phyloP scores from a whole-genome alignment of 2,329 filamentous ascomycete genomes.

The Aspergillus sp. region DNA sequence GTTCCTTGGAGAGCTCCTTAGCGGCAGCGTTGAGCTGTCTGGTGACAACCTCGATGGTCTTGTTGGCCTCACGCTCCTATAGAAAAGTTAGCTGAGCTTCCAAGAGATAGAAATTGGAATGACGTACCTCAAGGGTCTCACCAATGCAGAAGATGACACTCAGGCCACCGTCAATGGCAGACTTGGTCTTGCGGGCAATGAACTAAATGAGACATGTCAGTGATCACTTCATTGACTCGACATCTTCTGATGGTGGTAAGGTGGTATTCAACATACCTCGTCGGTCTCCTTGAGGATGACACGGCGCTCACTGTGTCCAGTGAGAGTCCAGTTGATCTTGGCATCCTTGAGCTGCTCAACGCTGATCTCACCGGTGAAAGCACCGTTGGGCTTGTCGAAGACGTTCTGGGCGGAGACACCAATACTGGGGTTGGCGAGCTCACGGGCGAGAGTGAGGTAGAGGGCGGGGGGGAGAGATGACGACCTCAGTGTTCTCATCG shows the following conservation, averaged over 20 bases:
- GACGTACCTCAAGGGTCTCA: constrained; percentile 71
- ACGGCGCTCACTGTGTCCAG: constrained; percentile 93
- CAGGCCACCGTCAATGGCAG: constrained; percentile 78
- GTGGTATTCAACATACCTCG: constrained; percentile 39
- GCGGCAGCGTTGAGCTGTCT: constrained; percentile 78
- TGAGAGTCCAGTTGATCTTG: constrained; percentile 82
- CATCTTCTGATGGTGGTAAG: too few relatives aligned
- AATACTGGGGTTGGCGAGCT: constrained; percentile 69
- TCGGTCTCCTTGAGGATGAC: constrained; percentile 85
- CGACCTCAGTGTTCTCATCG: constrained; percentile 66
- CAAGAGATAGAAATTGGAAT: constrained; percentile 13
- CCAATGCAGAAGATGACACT: constrained; percentile 96
- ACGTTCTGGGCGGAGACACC: constrained; percentile 95
- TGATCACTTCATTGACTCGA: neutral
- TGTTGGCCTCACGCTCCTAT: constrained; percentile 72
- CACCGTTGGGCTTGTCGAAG: constrained; percentile 93
- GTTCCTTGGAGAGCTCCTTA: constrained; percentile 60
- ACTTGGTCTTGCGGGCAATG: constrained; percentile 91
- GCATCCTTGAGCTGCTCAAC: constrained; percentile 86
- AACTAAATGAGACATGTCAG: constrained; percentile 42
- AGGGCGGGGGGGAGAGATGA: constrained; percentile 86
- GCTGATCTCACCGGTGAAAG: constrained; percentile 95
- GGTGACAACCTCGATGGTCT: constrained; percentile 71
- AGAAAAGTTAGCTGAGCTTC: constrained; percentile 13
- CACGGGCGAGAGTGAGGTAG: constrained; percentile 83